These are phyloP conservation scores for Lipomyces yamadae DNA, from an alignment of 805 yeast genomes.

Conservation along the genomic window DNA sequence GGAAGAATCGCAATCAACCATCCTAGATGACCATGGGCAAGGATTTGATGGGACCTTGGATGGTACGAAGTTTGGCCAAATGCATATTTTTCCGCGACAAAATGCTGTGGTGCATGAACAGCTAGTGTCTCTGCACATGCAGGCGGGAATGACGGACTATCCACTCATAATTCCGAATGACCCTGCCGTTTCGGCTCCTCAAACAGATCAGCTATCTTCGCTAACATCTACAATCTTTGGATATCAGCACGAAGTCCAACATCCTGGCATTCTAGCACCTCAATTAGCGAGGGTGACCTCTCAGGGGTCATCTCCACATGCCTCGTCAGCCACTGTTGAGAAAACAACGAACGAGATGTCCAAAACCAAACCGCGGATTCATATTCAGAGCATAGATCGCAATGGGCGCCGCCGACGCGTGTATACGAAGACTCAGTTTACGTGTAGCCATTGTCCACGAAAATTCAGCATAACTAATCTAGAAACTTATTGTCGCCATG, in stretches of 20 bases:
- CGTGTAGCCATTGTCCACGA: constrained; percentile 32
- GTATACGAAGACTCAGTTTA: constrained; percentile 27
- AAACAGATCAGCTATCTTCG: background rate
- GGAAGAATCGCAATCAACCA: background rate
- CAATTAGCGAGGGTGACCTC: background rate
- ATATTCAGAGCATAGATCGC: constrained; percentile 20
- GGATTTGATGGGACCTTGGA: background rate
- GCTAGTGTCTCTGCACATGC: background rate
- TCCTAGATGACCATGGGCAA: background rate
- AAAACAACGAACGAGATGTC: background rate
- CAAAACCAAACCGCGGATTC: background rate
- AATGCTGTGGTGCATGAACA: background rate
- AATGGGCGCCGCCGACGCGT: constrained; percentile 34
- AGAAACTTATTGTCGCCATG: constrained; percentile 27
- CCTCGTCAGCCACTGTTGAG: background rate
- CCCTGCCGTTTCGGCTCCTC: background rate
- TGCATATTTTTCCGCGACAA: background rate
- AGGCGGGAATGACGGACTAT: background rate
- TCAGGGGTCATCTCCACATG: background rate
- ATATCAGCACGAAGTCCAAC: background rate
- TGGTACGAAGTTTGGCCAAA: background rate
- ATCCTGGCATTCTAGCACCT: background rate
- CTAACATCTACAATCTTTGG: background rate
- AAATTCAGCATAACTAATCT: constrained; percentile 23
- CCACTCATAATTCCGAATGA: background rate